Percentiles rank a stretch among this genome's conserved stretches.
Conservation (phyloP, 2,329 filamentous ascomycete genomes). For the Ophiosphaerella korrae region DNA sequence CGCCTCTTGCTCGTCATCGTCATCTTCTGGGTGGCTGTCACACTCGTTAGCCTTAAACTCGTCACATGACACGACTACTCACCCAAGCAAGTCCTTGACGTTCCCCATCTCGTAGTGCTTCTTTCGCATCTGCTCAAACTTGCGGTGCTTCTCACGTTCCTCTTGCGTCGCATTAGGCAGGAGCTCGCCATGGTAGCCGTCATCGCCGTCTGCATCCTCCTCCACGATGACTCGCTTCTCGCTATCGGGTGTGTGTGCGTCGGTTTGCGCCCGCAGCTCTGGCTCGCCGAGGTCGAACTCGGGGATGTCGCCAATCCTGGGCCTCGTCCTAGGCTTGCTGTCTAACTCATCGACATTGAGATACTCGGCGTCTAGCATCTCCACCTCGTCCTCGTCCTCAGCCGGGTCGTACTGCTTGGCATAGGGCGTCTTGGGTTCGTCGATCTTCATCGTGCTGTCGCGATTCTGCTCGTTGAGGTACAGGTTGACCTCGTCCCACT, state of each 20-base stretch:
- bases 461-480: constrained; percentile 97
- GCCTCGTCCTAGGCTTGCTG: constrained; percentile 56
- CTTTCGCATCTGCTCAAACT: constrained; percentile 90
- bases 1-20: constrained; percentile 28
- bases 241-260: constrained; percentile 49
- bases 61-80: constrained; percentile 14
- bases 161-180: constrained; percentile 63
- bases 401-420: constrained; percentile 88
- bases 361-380: constrained; percentile 70
- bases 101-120: constrained; percentile 99
- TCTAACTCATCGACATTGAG: constrained; percentile 73
- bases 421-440: constrained; percentile 97
- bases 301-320: constrained; percentile 75
- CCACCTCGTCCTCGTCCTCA: constrained; percentile 79
- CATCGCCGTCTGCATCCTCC: constrained; percentile 44
- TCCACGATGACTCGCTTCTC: constrained; percentile 86
- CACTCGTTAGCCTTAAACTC: constrained; percentile 6
- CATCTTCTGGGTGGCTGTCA: constrained; percentile 27
- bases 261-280: constrained; percentile 59
- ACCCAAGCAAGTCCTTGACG: constrained; percentile 85
- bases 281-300: constrained; percentile 91
- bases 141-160: constrained; percentile 86
- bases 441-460: constrained; percentile 97
- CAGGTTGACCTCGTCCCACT: constrained; percentile 98
- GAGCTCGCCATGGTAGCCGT: constrained; percentile 63